Conservation (phyloP, 768 basidiomycete genomes). For the Leccinum disarticulatum region DNA sequence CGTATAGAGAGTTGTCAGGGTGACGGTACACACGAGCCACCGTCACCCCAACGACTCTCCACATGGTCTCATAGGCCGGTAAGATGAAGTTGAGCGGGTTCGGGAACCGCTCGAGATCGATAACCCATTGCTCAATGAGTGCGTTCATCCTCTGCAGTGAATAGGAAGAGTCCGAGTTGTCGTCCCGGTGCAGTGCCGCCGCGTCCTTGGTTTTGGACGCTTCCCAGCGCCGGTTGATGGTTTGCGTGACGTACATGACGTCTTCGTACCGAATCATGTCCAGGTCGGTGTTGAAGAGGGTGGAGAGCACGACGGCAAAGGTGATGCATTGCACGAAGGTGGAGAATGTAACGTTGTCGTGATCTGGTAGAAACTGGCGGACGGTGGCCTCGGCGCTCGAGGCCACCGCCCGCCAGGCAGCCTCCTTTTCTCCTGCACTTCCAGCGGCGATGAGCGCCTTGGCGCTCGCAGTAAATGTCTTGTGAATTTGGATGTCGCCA, state of each 20-base stretch:
- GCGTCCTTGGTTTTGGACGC: constrained; percentile 23
- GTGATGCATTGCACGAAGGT: constrained; percentile 45
- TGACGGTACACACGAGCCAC: constrained; percentile 31
- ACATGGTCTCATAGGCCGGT: constrained; percentile 62
- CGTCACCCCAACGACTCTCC: constrained; percentile 58
- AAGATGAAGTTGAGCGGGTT: constrained; percentile 54
- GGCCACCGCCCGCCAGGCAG: constrained; percentile 18
- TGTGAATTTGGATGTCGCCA: constrained; percentile 30
- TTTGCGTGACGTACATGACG: constrained; percentile 37
- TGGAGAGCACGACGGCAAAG: constrained; percentile 42
- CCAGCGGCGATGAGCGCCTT: constrained; percentile 18
- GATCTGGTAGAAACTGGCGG: constrained; percentile 14
- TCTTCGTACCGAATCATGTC: constrained; percentile 34
- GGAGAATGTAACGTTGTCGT: constrained; percentile 28
- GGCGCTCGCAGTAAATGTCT: constrained; percentile 19
- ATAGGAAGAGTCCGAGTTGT: neutral
- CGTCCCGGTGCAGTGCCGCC: constrained; percentile 13
- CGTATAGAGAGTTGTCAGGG: constrained; percentile 20
- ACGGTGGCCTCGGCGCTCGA: constrained; percentile 14
- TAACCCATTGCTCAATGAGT: constrained; percentile 36
- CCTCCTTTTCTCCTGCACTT: neutral
- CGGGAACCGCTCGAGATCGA: constrained; percentile 21
- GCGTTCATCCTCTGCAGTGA: constrained; percentile 36
- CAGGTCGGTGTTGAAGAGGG: constrained; percentile 36
- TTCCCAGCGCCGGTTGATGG: constrained; percentile 37